Evolutionary conservation across 2,329 filamentous ascomycete genomes (phyloP).

Genomic region (Colletotrichum destructivum): DNA sequence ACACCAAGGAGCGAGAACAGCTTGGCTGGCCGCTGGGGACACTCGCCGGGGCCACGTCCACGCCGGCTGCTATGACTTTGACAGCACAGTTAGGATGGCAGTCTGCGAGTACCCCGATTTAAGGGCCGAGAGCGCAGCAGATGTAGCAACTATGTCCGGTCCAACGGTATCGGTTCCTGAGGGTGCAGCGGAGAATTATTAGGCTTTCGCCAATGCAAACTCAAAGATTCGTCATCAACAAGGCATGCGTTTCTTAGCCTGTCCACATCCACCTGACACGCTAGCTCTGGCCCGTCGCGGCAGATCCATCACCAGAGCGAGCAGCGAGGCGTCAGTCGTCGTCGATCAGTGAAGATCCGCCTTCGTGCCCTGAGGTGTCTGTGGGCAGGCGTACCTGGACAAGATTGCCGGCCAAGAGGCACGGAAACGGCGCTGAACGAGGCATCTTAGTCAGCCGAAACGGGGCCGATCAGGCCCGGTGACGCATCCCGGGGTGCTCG

Average conservation of each 20-base stretch:
- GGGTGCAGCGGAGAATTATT: slow-evolving; percentile 27
- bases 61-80: slow-evolving; percentile 7
- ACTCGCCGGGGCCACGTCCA: not conserved
- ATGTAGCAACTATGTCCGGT: slow-evolving; percentile 24
- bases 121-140: slow-evolving; percentile 15
- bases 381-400: not conserved
- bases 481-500: not conserved
- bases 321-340: slow-evolving; percentile 13
- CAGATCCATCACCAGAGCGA: slow-evolving; percentile 15
- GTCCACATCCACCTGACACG: slow-evolving; percentile 31
- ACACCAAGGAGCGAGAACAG: slow-evolving; percentile 25
- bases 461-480: slow-evolving; percentile 12
- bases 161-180: slow-evolving; percentile 12
- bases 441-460: slow-evolving; percentile 9
- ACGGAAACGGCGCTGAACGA: not conserved
- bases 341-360: slow-evolving; percentile 17
- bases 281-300: slow-evolving; percentile 22
- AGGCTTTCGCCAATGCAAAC: slow-evolving; percentile 33
- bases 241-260: slow-evolving; percentile 11
- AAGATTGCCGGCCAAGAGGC: slow-evolving; percentile 2
- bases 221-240: slow-evolving; percentile 33
- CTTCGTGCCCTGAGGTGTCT: slow-evolving; percentile 6
- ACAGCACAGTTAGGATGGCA: slow-evolving; percentile 39
- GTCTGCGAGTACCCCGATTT: slow-evolving; percentile 24
- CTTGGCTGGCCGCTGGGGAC: slow-evolving; percentile 27